A percentile compares a stretch with the other conserved stretches of the same genome.
phyloP scores from a whole-genome alignment of 805 yeast species.

The Spathaspora arborariae region DNA sequence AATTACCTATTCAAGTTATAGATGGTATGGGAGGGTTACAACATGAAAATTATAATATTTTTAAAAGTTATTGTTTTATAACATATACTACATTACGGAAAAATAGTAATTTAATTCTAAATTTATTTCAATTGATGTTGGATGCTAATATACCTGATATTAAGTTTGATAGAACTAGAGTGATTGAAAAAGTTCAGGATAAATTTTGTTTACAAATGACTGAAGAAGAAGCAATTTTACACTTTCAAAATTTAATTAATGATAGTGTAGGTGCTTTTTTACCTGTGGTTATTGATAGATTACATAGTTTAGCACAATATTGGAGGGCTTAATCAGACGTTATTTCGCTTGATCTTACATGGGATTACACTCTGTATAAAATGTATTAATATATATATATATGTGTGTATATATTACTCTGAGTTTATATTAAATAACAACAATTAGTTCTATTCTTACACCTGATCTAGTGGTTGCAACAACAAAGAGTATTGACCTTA shows the following conservation, averaged over 20 bases:
- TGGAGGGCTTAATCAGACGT: constrained; percentile 97
- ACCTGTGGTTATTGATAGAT: constrained; percentile 91
- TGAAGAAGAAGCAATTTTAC: constrained; percentile 93
- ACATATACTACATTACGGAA: constrained; percentile 87
- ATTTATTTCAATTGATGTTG: constrained; percentile 89
- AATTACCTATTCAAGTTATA: constrained; percentile 90
- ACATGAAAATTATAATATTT: constrained; percentile 79
- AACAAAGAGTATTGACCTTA: too few species aligned
- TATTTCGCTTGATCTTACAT: too few species aligned
- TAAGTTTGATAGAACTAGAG: constrained; percentile 76
- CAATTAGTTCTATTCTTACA: too few species aligned
- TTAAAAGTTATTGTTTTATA: constrained; percentile 90
- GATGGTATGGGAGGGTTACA: constrained; percentile 97
- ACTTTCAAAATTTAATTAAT: constrained; percentile 89
- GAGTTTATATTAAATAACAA: too few species aligned
- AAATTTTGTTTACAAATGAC: constrained; percentile 89
- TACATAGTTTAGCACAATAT: constrained; percentile 94
- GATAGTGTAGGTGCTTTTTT: constrained; percentile 91
- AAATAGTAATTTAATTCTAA: constrained; percentile 84
- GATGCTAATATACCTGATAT: constrained; percentile 92
- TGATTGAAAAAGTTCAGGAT: constrained; percentile 88
- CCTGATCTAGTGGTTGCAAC: too few species aligned
- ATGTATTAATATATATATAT: background rate
- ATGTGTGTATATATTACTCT: background rate
- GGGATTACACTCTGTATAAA: too few species aligned